Evolutionary conservation across 192 early-diverging fungal genomes (phyloP).

Genomic region (Coemansia sp.): DNA sequence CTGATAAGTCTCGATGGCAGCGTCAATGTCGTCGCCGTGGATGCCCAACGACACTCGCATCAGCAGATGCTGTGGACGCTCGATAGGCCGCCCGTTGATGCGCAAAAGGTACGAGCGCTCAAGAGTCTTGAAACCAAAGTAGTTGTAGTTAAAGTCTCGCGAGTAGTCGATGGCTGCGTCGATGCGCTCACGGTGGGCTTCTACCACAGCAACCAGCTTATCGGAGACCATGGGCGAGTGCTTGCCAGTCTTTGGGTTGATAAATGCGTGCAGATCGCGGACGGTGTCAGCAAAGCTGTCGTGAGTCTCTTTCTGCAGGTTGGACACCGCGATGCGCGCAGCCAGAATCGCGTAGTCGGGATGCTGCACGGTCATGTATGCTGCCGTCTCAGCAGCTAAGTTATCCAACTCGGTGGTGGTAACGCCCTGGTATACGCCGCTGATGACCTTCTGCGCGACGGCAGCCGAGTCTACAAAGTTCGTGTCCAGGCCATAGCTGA

Average conservation of each 20-base stretch:
- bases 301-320: conserved; percentile 84
- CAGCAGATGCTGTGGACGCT: conserved; percentile 96
- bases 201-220: conserved; percentile 64
- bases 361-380: conserved; percentile 84
- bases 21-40: conserved; percentile 86
- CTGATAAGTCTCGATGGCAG: conserved; percentile 93
- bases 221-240: conserved; percentile 90
- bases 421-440: conserved; percentile 95
- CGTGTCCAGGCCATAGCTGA: conserved; percentile 89
- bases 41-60: conserved; percentile 99
- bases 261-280: conserved; percentile 79
- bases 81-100: conserved; percentile 83
- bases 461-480: conserved; percentile 87
- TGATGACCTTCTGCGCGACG: conserved; percentile 92
- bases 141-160: conserved; percentile 97
- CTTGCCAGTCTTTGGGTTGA: conserved; percentile 88
- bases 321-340: conserved; percentile 93
- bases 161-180: conserved; percentile 98
- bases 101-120: conserved; percentile 93
- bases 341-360: conserved; percentile 96
- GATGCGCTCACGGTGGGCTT: conserved; percentile 74
- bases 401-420: conserved; percentile 96
- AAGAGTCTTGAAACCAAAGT: conserved; percentile 99
- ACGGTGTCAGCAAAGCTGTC: conserved; percentile 79
- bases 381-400: conserved; percentile 92